phyloP scores from a whole-genome alignment of 352 stramenopile species.

The Thraustotheca clavata region DNA sequence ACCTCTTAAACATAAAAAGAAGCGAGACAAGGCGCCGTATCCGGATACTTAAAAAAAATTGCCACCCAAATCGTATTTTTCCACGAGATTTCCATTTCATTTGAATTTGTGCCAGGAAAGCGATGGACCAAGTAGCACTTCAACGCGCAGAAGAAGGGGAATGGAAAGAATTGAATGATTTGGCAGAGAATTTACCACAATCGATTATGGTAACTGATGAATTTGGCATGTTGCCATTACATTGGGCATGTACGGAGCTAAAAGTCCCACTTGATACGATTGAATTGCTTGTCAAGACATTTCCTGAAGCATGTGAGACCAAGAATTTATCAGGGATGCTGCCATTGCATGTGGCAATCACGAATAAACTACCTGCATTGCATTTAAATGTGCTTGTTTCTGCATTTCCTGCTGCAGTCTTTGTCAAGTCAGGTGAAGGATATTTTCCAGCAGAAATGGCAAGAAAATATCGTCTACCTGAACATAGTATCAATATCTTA shows the following conservation, averaged over 20 bases:
- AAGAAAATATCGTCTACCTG: conserved; percentile 47
- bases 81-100: background rate
- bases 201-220: conserved; percentile 64
- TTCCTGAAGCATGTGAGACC: conserved; percentile 42
- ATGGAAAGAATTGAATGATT: conserved; percentile 41
- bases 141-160: conserved; percentile 46
- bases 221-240: conserved; percentile 76
- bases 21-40: too few species aligned
- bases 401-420: conserved; percentile 31
- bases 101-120: background rate
- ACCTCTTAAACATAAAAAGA: too few species aligned
- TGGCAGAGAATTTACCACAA: conserved; percentile 30
- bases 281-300: conserved; percentile 36
- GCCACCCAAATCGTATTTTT: background rate
- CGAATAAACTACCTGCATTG: conserved; percentile 48
- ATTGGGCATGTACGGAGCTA: conserved; percentile 74
- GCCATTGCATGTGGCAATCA: conserved; percentile 72
- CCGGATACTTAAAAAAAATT: background rate
- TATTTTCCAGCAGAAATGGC: conserved; percentile 57
- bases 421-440: conserved; percentile 45
- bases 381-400: conserved; percentile 49
- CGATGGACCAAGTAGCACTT: conserved; percentile 9
- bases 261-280: conserved; percentile 38
- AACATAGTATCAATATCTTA: conserved; percentile 61
- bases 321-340: conserved; percentile 75